Evolutionary conservation across 768 basidiomycete genomes (phyloP).

Genomic region (Suillus lakei): DNA sequence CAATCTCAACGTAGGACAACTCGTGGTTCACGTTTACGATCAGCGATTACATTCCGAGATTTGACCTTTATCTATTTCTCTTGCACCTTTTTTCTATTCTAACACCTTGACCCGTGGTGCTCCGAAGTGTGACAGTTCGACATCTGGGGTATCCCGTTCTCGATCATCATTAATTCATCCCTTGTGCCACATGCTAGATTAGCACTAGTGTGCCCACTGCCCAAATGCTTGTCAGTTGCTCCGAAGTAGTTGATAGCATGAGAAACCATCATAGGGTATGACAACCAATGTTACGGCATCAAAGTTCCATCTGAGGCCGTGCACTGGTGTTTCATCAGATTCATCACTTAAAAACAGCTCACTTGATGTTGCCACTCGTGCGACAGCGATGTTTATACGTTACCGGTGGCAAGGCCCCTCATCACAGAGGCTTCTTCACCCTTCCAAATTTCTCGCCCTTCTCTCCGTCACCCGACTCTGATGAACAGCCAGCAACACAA

Average conservation of each 20-base stretch:
- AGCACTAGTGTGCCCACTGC: not conserved
- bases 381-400: slow-evolving; percentile 13
- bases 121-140: not conserved
- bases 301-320: not conserved
- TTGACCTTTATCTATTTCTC: not conserved
- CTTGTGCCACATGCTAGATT: not conserved
- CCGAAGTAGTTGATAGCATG: not conserved
- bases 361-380: slow-evolving; percentile 24
- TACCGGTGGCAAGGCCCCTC: slow-evolving; percentile 6
- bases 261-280: not conserved
- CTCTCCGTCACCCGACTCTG: slow-evolving; percentile 40
- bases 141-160: not conserved
- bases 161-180: not conserved
- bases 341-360: not conserved
- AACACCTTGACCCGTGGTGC: not conserved
- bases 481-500: slow-evolving; percentile 49
- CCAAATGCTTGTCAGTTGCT: not conserved
- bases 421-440: slow-evolving; percentile 48
- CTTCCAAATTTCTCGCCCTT: slow-evolving; percentile 54
- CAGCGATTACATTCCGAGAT: not conserved
- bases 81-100: not conserved
- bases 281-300: not conserved
- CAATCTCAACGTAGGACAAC: too few relatives aligned
- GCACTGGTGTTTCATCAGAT: not conserved
- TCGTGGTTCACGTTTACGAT: not conserved